phyloP scores from a whole-genome alignment of 352 stramenopile species.

The Phytophthora litchii region DNA sequence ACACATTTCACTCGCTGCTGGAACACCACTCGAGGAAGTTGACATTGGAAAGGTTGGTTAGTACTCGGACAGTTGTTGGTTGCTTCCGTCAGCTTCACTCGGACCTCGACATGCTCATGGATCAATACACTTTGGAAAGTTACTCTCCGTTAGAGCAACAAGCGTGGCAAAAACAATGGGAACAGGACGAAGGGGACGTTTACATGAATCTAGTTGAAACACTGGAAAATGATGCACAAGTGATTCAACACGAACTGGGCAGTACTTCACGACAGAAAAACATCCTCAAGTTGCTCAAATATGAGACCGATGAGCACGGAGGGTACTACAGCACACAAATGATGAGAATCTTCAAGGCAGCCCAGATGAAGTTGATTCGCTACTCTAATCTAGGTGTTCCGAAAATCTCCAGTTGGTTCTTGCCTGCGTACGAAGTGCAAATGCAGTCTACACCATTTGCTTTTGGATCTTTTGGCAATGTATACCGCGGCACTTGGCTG shows the following conservation, averaged over 20 bases:
- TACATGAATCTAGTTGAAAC: slow-evolving; percentile 9
- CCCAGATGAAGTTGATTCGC: not conserved
- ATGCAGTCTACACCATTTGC: slow-evolving; percentile 8
- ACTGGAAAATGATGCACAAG: not conserved
- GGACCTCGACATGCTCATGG: slow-evolving; percentile 11
- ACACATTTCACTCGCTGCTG: slow-evolving; percentile 15
- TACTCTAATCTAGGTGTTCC: slow-evolving; percentile 10
- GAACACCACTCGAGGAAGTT: slow-evolving; percentile 20
- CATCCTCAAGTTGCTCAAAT: slow-evolving; percentile 14
- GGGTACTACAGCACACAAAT: slow-evolving; percentile 12
- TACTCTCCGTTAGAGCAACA: not conserved
- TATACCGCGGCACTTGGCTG: slow-evolving; percentile 22
- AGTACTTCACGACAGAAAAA: slow-evolving; percentile 3
- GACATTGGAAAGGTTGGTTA: slow-evolving; percentile 20
- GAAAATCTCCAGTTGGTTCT: slow-evolving; percentile 21
- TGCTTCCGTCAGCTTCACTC: slow-evolving; percentile 17
- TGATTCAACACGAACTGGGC: slow-evolving; percentile 7
- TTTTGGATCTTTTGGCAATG: slow-evolving; percentile 13
- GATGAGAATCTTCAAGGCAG: slow-evolving; percentile 4
- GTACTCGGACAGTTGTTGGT: slow-evolving; percentile 9
- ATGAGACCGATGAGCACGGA: slow-evolving; percentile 17
- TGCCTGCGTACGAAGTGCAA: slow-evolving; percentile 24
- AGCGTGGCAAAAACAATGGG: slow-evolving; percentile 16
- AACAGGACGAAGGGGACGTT: slow-evolving; percentile 2
- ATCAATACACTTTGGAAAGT: not conserved